phyloP scores from a whole-genome alignment of 2,329 filamentous ascomycete species.

The Endothia cerciana region DNA sequence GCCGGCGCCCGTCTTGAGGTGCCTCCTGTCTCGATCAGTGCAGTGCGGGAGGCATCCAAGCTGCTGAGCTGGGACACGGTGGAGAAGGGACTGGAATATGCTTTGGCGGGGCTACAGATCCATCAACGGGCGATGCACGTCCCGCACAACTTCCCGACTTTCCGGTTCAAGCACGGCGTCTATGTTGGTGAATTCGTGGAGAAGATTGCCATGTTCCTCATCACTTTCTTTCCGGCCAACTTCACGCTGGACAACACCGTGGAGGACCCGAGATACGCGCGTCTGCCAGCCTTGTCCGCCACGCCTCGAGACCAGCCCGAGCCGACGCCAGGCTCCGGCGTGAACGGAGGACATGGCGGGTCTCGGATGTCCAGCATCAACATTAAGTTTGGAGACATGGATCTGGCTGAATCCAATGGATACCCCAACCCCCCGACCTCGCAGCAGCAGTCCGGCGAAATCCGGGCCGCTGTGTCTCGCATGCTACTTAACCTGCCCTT shows the following conservation, averaged over 20 bases:
- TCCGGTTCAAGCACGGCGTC: slow-evolving; percentile 44
- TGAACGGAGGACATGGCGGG: not conserved
- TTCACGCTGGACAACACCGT: slow-evolving; percentile 56
- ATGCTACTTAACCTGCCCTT: slow-evolving; percentile 74
- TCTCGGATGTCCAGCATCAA: slow-evolving; percentile 32
- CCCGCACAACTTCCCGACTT: slow-evolving; percentile 31
- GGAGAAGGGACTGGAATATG: slow-evolving; percentile 64
- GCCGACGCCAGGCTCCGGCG: not conserved
- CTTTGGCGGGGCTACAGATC: slow-evolving; percentile 42
- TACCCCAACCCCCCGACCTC: slow-evolving; percentile 41
- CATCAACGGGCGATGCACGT: slow-evolving; percentile 17
- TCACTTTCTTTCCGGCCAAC: slow-evolving; percentile 52
- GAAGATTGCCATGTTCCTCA: slow-evolving; percentile 53
- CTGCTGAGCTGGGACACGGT: slow-evolving; percentile 66
- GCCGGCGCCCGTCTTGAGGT: slow-evolving; percentile 63
- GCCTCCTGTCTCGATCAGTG: slow-evolving; percentile 57
- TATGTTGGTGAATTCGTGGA: slow-evolving; percentile 49
- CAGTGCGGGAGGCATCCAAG: slow-evolving; percentile 61
- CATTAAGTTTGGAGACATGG: slow-evolving; percentile 39
- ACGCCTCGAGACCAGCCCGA: not conserved
- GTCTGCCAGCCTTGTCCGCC: slow-evolving; percentile 31
- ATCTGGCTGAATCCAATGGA: slow-evolving; percentile 38
- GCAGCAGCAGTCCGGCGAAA: slow-evolving; percentile 33
- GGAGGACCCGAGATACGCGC: slow-evolving; percentile 35
- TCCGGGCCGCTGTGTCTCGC: slow-evolving; percentile 62